These are phyloP conservation scores for Malus domestica DNA, from an alignment of 306 rosid genomes.

Conservation along the genomic window ASM211411v1 NC_041797.1:4571501-4572000, in stretches of 20 bases:
- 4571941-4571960: background rate
- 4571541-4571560: conserved; percentile 15
- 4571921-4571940: conserved; percentile 11
- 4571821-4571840: conserved; percentile 40
- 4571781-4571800: conserved; percentile 44
- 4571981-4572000: background rate
- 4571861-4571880: conserved; percentile 49
- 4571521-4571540: background rate
- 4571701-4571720: conserved; percentile 33
- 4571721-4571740: conserved; percentile 56
- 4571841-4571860: conserved; percentile 53
- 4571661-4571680: conserved; percentile 6
- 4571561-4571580: background rate
- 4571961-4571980: background rate
- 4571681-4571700: conserved; percentile 22
- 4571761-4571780: conserved; percentile 34
- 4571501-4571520: conserved; percentile 6
- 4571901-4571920: conserved; percentile 51
- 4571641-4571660: background rate
- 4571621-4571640: conserved; percentile 5
- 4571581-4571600: background rate
- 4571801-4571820: conserved; percentile 42
- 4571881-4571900: conserved; percentile 37
- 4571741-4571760: conserved; percentile 29
- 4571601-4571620: background rate